A percentile compares a stretch with the other conserved stretches of the same genome.
phyloP scores from a whole-genome alignment of 75 land plant species.

The Azolla pinnata region DNA sequence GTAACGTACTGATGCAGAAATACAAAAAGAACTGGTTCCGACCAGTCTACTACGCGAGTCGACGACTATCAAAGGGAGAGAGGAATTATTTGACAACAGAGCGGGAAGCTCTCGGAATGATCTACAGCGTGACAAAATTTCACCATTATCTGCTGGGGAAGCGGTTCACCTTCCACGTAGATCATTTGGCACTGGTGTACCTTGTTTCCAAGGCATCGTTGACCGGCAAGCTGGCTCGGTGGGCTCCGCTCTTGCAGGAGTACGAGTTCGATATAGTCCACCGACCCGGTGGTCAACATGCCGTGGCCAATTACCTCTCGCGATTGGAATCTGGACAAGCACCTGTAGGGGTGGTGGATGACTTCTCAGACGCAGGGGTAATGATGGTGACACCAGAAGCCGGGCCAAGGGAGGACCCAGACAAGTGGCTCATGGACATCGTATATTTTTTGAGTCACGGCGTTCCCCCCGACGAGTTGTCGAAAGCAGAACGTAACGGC shows the following conservation, averaged over 20 bases:
- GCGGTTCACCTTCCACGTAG: not conserved
- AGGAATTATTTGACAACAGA: slow-evolving; percentile 7
- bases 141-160: not conserved
- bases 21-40: no score
- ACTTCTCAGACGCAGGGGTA: no score
- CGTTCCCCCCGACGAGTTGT: no score
- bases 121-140: not conserved
- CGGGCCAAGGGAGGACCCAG: no score
- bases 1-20: slow-evolving; percentile 1
- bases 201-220: not conserved
- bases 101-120: not conserved
- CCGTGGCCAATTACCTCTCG: not conserved
- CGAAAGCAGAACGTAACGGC: no score
- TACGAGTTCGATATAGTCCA: slow-evolving; percentile 2
- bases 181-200: slow-evolving; percentile 5
- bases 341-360: no score
- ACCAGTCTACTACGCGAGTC: not conserved
- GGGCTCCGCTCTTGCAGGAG: slow-evolving; percentile 5
- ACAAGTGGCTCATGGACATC: no score
- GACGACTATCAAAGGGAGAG: not conserved
- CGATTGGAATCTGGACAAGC: not conserved
- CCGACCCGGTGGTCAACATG: not conserved
- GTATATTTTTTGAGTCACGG: no score
- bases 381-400: no score
- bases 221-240: not conserved